Conservation (phyloP, 169 alveolate genomes). For the Sarcocystis neurona region DNA sequence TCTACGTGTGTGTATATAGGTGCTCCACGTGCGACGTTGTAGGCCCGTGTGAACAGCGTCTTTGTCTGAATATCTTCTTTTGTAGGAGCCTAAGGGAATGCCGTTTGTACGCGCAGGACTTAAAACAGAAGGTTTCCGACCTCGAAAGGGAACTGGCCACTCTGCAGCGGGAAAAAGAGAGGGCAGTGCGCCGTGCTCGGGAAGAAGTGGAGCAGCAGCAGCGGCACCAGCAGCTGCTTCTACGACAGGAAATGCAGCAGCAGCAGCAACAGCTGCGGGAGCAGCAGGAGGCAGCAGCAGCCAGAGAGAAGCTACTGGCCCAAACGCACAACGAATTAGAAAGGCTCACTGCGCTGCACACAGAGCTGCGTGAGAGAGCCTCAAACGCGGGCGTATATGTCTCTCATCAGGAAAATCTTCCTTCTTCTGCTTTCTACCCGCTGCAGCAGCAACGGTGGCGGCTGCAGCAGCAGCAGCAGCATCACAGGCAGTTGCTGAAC, state of each 20-base stretch:
- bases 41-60: too few species aligned
- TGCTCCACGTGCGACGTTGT: too few species aligned
- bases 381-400: background rate
- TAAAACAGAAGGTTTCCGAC: background rate
- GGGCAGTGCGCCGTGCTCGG: background rate
- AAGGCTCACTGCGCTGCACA: background rate
- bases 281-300: background rate
- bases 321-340: background rate
- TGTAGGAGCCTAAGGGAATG: background rate
- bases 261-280: background rate
- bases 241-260: too few species aligned
- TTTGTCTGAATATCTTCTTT: too few species aligned
- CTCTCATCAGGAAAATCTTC: too few species aligned
- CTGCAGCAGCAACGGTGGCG: background rate
- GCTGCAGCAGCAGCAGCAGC: background rate
- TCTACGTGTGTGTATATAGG: too few species aligned
- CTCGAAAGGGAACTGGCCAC: background rate
- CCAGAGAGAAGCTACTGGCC: background rate
- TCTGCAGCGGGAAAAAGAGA: background rate
- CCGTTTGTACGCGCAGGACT: background rate
- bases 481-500: background rate
- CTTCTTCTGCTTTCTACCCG: too few species aligned
- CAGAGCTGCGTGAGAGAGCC: conserved; percentile 18
- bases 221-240: background rate
- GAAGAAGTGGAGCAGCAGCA: background rate